phyloP scores from a whole-genome alignment of 2,329 filamentous ascomycete species.

The Venturia oleaginea region DNA sequence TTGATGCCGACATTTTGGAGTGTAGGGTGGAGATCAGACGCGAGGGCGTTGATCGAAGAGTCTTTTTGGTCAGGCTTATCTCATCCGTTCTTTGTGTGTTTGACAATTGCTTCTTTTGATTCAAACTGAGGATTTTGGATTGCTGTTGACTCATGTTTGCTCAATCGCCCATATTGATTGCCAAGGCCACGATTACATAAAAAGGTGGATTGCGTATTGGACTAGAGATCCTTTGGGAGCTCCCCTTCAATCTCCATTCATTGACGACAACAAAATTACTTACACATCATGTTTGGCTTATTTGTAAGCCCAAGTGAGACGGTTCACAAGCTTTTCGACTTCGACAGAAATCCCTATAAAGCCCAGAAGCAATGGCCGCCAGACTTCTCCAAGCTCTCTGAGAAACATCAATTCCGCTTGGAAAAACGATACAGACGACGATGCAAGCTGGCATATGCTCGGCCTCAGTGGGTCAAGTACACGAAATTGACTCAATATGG shows the following conservation, averaged over 20 bases:
- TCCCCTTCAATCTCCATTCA: background rate
- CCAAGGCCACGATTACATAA: background rate
- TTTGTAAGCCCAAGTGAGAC: conserved; percentile 33
- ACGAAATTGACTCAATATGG: conserved; percentile 57
- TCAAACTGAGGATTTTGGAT: background rate
- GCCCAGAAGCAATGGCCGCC: conserved; percentile 71
- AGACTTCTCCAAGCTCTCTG: conserved; percentile 59
- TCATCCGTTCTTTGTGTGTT: conserved; percentile 16
- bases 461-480: conserved; percentile 56
- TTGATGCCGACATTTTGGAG: conserved; percentile 37
- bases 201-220: background rate
- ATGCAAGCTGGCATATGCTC: conserved; percentile 49
- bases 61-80: background rate
- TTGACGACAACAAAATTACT: background rate
- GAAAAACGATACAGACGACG: conserved; percentile 72
- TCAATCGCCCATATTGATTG: background rate
- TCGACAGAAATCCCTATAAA: conserved; percentile 50
- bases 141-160: conserved; percentile 1
- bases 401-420: conserved; percentile 66
- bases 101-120: conserved; percentile 16
- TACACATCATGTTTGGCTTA: conserved; percentile 39
- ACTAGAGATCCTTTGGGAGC: background rate
- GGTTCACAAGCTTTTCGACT: conserved; percentile 25
- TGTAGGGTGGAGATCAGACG: conserved; percentile 3
- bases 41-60: background rate